Percentiles rank a stretch among this genome's conserved stretches.
These are phyloP conservation scores for Pythium sukuiense DNA, from an alignment of 352 stramenopile genomes.

Conservation along the genomic window DNA sequence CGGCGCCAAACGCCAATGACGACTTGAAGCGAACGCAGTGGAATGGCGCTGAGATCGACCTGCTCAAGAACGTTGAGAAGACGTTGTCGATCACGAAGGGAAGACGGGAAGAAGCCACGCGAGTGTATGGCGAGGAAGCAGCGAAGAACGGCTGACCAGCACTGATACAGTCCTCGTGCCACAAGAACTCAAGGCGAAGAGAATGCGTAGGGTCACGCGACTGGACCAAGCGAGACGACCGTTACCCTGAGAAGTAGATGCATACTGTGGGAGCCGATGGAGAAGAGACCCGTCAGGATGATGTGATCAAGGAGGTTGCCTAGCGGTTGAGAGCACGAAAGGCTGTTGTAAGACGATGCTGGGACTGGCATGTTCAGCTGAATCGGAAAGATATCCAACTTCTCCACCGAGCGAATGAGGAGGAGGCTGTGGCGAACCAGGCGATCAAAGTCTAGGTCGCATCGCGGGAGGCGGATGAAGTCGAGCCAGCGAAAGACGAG, in stretches of 20 bases:
- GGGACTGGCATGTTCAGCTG: not conserved
- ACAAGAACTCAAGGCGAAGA: not conserved
- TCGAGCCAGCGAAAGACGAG: not conserved
- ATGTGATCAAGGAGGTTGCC: not conserved
- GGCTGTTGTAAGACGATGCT: not conserved
- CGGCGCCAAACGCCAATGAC: no score
- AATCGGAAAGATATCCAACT: not conserved
- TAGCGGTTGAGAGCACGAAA: not conserved
- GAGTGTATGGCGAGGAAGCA: no score
- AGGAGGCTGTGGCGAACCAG: not conserved
- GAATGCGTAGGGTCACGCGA: not conserved
- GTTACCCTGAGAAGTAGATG: not conserved
- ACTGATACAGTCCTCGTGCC: no score
- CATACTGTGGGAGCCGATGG: not conserved
- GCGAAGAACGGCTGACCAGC: no score
- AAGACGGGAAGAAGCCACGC: no score
- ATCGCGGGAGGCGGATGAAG: not conserved
- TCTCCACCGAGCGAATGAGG: not conserved
- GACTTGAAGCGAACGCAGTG: no score
- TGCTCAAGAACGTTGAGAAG: no score
- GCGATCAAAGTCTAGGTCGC: not conserved
- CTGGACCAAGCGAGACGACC: not conserved
- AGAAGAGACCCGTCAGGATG: not conserved
- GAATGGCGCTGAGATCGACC: no score
- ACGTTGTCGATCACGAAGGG: no score